Evolutionary conservation across 495 filamentous ascomycete species (phyloP), one percentile per base, ranked within the genome.

Genomic region (Hypoxylon lienhwacheense): DNA sequence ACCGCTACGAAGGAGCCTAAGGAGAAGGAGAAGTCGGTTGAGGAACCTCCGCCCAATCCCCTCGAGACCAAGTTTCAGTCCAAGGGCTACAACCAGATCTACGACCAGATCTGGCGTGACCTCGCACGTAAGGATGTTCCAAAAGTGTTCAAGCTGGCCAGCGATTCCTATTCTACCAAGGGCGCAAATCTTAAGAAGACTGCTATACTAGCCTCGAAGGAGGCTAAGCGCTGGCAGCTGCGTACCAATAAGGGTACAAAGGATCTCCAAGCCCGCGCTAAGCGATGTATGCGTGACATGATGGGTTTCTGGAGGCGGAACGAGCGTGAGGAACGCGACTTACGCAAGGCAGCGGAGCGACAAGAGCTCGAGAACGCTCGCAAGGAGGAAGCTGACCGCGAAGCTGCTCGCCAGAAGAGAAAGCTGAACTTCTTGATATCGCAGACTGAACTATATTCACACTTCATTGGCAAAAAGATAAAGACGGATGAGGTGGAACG

Each of bases 371-470:
- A 99, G 66, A 92, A 91, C 58, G 92, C 93, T 17, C 91, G 91
- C 73, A 95, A 90, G 72, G 91, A 90, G 42, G 93, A 99, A 72
- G 92, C 91, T 1, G 91, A 96, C 50, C 91, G 93, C 50, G 93
- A 99, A 77, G 89, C 93, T 7, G 96, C 95, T 58, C 85, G 93
- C 51, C 93, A 99, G 75, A 93, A 92, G 79, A 83, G 93, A 59
- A 99, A 99, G 73, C 87, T 99, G 55, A 97, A 99, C 75, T 99
- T 99, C 83, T 78, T 99, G 53, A 97, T 99, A 68, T 96, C 92
- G 4, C 93, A 99, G 72, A 99, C 93, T 14, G 93, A 99, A 65
- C 75, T 99, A 46, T 99, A 97, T 74, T 97, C 92, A 7, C 93
- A 99, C 81, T 99, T 99, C 69, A 96, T 99, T 60, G 93, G 95